Percentiles rank a stretch among this genome's conserved stretches.
These are phyloP conservation scores for Chlamydomonas applanata DNA, from an alignment of 139 green algal species.

Conservation along the genomic window DNA sequence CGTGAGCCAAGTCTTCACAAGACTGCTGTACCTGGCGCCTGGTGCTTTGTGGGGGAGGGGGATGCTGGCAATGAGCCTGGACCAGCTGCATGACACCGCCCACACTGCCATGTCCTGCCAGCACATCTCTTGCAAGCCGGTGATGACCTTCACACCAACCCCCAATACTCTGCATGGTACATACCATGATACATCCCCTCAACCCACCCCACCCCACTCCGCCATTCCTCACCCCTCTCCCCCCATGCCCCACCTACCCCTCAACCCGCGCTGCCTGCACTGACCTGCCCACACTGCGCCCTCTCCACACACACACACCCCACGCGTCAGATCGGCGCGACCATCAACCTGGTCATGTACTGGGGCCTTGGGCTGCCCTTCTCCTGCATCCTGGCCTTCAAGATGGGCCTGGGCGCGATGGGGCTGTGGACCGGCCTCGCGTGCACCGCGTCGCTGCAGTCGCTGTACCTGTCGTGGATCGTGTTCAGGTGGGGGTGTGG, in stretches of 20 bases:
- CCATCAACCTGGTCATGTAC: conserved; percentile 62
- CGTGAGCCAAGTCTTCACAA: no score
- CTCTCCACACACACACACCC: neutral
- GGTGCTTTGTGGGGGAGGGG: no score
- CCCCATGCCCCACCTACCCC: no score
- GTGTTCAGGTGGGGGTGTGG: conserved; percentile 38
- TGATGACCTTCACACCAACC: neutral
- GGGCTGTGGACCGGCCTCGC: conserved; percentile 66
- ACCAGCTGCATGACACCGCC: no score
- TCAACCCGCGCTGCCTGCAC: no score
- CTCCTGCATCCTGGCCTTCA: conserved; percentile 56
- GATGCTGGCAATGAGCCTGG: no score
- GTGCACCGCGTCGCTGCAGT: conserved; percentile 55
- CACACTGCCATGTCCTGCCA: neutral
- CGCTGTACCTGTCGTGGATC: conserved; percentile 35
- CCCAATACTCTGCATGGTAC: neutral
- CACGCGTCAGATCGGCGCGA: conserved; percentile 43
- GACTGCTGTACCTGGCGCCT: no score
- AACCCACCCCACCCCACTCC: no score
- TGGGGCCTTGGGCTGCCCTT: conserved; percentile 62
- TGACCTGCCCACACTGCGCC: no score
- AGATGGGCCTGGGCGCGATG: conserved; percentile 48
- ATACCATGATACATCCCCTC: neutral
- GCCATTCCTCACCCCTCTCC: no score
- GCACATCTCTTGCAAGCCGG: neutral